These are phyloP conservation scores for Botrytis byssoidea DNA, from an alignment of 2,329 filamentous ascomycete genomes.

Conservation along the genomic window DNA sequence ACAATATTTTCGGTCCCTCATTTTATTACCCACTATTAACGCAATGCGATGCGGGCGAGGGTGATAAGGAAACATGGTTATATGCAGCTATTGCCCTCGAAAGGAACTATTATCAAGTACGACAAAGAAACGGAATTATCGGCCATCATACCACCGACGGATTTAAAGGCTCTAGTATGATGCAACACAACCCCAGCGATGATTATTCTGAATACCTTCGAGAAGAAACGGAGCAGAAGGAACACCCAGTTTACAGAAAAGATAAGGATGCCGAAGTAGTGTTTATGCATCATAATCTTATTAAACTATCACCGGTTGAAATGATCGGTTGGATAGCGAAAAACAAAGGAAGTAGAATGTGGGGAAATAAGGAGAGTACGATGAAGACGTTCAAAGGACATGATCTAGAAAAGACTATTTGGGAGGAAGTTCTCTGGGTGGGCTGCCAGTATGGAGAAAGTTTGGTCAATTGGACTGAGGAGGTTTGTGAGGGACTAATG, in stretches of 20 bases:
- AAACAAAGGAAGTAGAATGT: constrained; percentile 16
- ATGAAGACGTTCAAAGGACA: neutral
- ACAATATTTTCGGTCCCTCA: constrained; percentile 48
- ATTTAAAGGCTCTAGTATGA: constrained; percentile 5
- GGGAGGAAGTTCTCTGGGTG: constrained; percentile 19
- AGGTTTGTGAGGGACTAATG: constrained; percentile 11
- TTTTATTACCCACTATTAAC: constrained; percentile 48
- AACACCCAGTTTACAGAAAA: neutral
- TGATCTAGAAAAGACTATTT: constrained; percentile 18
- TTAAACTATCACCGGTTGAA: constrained; percentile 14
- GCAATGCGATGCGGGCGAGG: constrained; percentile 46
- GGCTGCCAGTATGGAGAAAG: constrained; percentile 7
- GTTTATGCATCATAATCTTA: constrained; percentile 20
- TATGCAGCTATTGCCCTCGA: constrained; percentile 44
- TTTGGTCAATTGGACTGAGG: neutral
- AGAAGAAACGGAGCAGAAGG: neutral
- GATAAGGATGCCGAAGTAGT: neutral
- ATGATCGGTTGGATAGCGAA: constrained; percentile 10
- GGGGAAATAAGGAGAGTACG: constrained; percentile 7
- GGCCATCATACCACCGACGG: neutral
- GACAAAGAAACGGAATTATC: neutral
- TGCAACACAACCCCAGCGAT: constrained; percentile 13
- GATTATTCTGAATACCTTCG: constrained; percentile 1
- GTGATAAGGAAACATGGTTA: constrained; percentile 52
- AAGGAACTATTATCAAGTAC: constrained; percentile 45